Evolutionary conservation across 2,329 filamentous ascomycete genomes (phyloP), one percentile per base, ranked within the genome.

Genomic region (Ophiostoma sp.): DNA sequence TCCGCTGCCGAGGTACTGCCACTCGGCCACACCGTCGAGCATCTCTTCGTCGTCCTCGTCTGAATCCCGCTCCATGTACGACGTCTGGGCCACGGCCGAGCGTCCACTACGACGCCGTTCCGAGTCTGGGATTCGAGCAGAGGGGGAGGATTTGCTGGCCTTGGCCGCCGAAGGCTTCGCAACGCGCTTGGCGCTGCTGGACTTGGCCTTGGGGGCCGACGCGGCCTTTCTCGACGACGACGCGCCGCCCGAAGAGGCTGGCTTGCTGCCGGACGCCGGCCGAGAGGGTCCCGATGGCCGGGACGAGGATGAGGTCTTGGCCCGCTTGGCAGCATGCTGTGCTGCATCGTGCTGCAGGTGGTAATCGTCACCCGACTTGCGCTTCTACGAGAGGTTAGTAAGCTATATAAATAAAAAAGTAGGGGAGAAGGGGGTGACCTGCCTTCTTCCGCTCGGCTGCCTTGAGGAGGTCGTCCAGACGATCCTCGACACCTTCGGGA

Each of bases 381-480:
- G 87, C 79, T 90, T 90, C 88, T 90, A 31, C 36, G 2, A 12
- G 1, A 0, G 12, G 71, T 70, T 31, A 72, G 57, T 22, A 33
- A n/a, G 7, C 9, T n/a, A 7, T 22, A 1, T 4, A 3, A 7
- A 22, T 9, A 1, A 12, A 11, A 36, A 69, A 2, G 1, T 2
- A n/a, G 5, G 1, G 3, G 15, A 9, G 4, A 5, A 70, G 9
- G 17, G 3, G 45, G 19, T 6, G 15, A 22, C 71, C 82, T 70
- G 88, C 88, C 85, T 91, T 94, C 81, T 97, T 90, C 78, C 91
- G 90, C 74, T 98, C 93, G 63, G 94, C 79, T 0, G 84, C 84
- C 78, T 86, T 85, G 33, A 92, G 79, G 48, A 90, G 81, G 25
- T 90, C 89, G 77, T 98, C 95, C 36, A 98, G 85, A 71, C 88